Evolutionary conservation across 768 basidiomycete genomes (phyloP), one percentile per base, ranked within the genome.

Genomic region (Russula dissimulans): DNA sequence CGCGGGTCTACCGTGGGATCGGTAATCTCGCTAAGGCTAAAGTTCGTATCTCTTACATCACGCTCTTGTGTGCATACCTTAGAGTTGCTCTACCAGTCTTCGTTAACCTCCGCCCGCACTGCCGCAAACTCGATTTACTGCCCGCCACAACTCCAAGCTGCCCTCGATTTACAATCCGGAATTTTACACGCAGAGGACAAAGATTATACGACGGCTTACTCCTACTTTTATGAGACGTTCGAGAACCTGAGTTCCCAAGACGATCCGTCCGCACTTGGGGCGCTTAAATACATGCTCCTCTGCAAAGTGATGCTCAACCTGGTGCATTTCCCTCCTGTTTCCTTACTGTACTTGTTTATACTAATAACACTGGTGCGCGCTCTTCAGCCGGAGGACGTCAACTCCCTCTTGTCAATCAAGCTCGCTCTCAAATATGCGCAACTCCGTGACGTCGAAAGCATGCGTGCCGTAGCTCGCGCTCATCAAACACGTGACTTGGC

Each of bases 291-390:
- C 73, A 97, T 98, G 95, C 79, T 97, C 15, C 72, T 97, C 47
- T 99, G 97, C 74, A 98, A 99, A 71, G 87, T 99, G 70, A 99
- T 99, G 95, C 78, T 98, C 64, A 93, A 93, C 69, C 72, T 95
- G 69, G 95, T 95, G 61, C 64, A 86, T 78, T 31, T n/a, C 17
- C 47, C 31, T 18, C 14, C 11, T 12, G 5, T 36, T 15, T 36
- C 44, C 46, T 39, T n/a, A 26, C 17, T 48, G 39, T n/a, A 26
- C 17, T 15, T 10, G 15, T 45, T 29, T 42, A 50, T 9, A 62
- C 32, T 36, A 6, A 36, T 58, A 32, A 39, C 43, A 34, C 3
- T 31, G 52, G 57, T 53, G 56, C 15, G 34, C 29, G n/a, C 14
- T 41, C 22, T 45, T 57, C 57, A 97, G 94, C 87, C 95, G 0